Conservation (phyloP, 2,329 filamentous ascomycete species). For the Xylariaceae sp. region DNA sequence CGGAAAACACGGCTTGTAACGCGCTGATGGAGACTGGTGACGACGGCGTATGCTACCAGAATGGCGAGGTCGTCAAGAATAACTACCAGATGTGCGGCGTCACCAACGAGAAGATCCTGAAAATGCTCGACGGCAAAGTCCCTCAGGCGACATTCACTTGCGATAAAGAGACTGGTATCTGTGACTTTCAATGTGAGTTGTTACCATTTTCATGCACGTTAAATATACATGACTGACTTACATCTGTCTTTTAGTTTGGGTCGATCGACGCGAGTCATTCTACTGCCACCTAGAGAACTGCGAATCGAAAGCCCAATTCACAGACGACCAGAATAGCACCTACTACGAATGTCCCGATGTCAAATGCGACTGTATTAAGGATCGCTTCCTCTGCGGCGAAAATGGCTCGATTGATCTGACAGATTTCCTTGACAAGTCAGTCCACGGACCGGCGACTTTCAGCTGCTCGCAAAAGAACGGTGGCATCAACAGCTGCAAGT, state of each 20-base stretch:
- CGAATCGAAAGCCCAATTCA: conserved; percentile 64
- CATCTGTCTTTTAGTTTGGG: conserved; percentile 67
- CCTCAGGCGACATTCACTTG: conserved; percentile 96
- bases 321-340: conserved; percentile 71
- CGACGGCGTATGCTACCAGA: conserved; percentile 86
- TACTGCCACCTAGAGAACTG: conserved; percentile 88
- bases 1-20: conserved; percentile 76
- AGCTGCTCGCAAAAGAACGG: conserved; percentile 66
- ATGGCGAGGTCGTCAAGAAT: conserved; percentile 84
- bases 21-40: conserved; percentile 79
- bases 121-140: conserved; percentile 76
- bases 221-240: conserved; percentile 6
- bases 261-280: conserved; percentile 90
- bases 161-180: conserved; percentile 67
- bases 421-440: conserved; percentile 78
- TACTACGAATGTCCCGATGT: conserved; percentile 81
- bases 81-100: conserved; percentile 99
- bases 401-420: conserved; percentile 86
- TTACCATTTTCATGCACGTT: neutral
- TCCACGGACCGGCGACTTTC: conserved; percentile 85
- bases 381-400: conserved; percentile 90
- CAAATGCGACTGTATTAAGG: conserved; percentile 81
- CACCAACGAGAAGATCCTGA: conserved; percentile 89
- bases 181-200: conserved; percentile 86
- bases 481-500: conserved; percentile 64